These are phyloP conservation scores for Liquidambar formosana DNA, from an alignment of 164 flowering plant genomes.

Conservation along the genomic window DNA sequence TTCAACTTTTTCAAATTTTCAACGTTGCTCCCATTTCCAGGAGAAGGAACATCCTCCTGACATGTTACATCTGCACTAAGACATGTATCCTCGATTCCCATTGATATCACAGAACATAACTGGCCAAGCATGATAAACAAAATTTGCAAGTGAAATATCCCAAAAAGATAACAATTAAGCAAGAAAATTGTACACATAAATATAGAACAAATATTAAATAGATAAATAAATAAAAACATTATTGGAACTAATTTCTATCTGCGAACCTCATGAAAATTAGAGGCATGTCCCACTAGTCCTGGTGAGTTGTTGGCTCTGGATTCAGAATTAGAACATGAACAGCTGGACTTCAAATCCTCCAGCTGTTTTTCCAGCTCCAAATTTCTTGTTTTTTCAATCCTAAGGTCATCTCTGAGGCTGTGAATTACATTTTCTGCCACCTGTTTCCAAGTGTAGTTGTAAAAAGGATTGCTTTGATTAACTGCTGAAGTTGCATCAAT, in stretches of 20 bases:
- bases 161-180: neutral
- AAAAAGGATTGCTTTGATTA: neutral
- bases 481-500: slow-evolving; percentile 2
- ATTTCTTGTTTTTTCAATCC: slow-evolving; percentile 34
- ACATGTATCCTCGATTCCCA: slow-evolving; percentile 1
- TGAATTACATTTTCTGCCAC: slow-evolving; percentile 49
- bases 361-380: slow-evolving; percentile 49
- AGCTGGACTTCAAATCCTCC: slow-evolving; percentile 32
- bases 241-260: neutral
- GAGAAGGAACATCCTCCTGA: too few relatives aligned
- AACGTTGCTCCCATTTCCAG: slow-evolving; percentile 1
- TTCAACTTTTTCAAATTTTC: slow-evolving; percentile 6
- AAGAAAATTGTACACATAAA: neutral
- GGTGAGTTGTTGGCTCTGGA: neutral
- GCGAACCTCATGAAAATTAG: slow-evolving; percentile 15
- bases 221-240: neutral
- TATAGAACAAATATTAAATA: too few relatives aligned
- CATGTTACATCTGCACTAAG: slow-evolving; percentile 15
- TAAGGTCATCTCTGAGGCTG: slow-evolving; percentile 39
- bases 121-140: neutral
- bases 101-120: neutral
- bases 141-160: neutral
- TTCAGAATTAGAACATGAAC: slow-evolving; percentile 20
- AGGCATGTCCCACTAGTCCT: neutral
- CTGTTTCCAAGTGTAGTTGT: slow-evolving; percentile 28